Evolutionary conservation across 164 flowering plant genomes (phyloP), one percentile per base, ranked within the genome.

Genomic region (Hamamelis virginiana): DNA sequence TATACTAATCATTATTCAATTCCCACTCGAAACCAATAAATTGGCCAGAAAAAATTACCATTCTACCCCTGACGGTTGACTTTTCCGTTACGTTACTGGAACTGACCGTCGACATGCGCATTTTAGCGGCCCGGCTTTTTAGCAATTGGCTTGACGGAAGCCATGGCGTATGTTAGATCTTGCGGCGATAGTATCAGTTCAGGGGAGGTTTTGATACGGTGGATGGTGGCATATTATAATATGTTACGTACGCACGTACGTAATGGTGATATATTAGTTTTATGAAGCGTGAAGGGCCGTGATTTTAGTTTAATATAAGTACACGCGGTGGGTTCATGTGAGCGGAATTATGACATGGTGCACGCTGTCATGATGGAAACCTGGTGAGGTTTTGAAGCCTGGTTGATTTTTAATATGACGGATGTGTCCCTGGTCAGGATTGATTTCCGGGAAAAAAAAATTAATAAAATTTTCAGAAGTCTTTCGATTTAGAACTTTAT

Each of bases 1-100:
- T 21, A 9, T 1, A 12, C 55, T 14, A 15, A 28, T 15, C 1
- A 41, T 62, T 53, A 6, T 33, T 56, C 45, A 44, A 38, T 58
- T 63, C 9, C 45, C 48, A 44, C 44, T 26, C n/a, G 66, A 18
- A 26, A 52, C 19, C 55, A 16, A 50, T 21, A 5, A n/a, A 15
- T 16, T 16, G 5, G 58, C 22, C 41, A 33, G 41, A 33, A 33
- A 3, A 41, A 69, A 73, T 43, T 50, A 73, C 71, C 1, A 0
- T 52, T 38, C 26, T 55, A 16, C 22, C 67, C 75, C 21, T 51
- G 26, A 52, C 62, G 33, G 75, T 73, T 73, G 75, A 55, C 59
- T 55, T 55, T 22, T 22, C 59, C 59, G 28, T 55, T 55, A 55
- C 22, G 14, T 15, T 14, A 55, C 59, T 2, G 59, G 41, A 33